phyloP scores from a whole-genome alignment of 495 filamentous ascomycete species.

The Podospora pseudopauciseta region DNA sequence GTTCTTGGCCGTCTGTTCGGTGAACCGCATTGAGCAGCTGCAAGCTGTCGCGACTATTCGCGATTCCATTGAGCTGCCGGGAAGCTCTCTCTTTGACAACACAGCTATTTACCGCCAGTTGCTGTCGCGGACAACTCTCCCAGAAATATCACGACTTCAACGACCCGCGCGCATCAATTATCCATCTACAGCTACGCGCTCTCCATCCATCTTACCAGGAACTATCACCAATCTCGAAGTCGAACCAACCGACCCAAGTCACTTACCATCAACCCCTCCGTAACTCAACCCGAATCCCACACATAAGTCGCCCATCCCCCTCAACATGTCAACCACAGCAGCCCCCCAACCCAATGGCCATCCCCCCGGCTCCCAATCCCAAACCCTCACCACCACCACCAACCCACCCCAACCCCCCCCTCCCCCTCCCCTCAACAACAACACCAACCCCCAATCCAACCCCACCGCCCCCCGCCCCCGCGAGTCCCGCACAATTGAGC shows the following conservation, averaged over 20 bases:
- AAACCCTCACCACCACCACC: conserved; percentile 35
- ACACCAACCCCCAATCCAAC: not conserved
- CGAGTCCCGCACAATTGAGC: conserved; percentile 86
- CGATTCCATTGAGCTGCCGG: not conserved
- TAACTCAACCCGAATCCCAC: not conserved
- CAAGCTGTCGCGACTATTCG: conserved; percentile 6
- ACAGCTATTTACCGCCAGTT: not conserved
- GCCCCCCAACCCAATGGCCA: conserved; percentile 44
- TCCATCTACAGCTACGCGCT: not conserved
- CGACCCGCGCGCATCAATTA: not conserved
- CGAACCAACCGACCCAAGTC: not conserved
- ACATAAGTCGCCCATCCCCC: not conserved
- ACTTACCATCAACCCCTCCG: not conserved
- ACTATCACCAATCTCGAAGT: not conserved
- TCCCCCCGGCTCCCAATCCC: conserved; percentile 32
- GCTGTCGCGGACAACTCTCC: not conserved
- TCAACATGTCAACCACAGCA: conserved; percentile 19
- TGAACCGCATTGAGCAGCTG: not conserved
- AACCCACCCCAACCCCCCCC: conserved; percentile 28
- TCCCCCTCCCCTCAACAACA: conserved; percentile 26
- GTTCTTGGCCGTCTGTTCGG: not conserved
- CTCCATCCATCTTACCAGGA: not conserved
- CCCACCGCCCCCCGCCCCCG: conserved; percentile 68
- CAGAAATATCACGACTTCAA: not conserved
- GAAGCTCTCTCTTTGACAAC: not conserved